A percentile compares a stretch with the other conserved stretches of the same genome.
Evolutionary conservation across 73 alveolate species (phyloP).

Genomic region (Symbiodinium pilosum): DNA sequence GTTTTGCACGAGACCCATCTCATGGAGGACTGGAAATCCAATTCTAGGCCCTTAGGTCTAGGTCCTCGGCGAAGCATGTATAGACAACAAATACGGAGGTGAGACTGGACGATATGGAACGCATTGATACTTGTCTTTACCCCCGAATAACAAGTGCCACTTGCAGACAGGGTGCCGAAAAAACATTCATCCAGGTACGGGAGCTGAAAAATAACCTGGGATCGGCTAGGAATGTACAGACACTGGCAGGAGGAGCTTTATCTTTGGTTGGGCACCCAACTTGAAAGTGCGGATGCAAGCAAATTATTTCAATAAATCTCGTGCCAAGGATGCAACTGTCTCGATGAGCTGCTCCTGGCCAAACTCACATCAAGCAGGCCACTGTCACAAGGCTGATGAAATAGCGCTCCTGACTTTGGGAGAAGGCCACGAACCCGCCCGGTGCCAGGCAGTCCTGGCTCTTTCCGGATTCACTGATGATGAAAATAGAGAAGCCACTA

Average conservation of each 20-base stretch:
- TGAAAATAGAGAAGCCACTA: not conserved
- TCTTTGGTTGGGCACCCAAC: no score
- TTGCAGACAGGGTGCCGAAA: not conserved
- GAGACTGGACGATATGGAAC: no score
- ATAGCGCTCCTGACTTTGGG: slow-evolving; percentile 21
- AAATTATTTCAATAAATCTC: no score
- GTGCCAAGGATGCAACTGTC: slow-evolving; percentile 18
- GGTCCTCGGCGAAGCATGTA: no score
- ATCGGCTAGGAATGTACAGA: not conserved
- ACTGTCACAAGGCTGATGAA: not conserved
- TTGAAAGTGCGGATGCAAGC: no score
- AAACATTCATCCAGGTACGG: slow-evolving; percentile 35
- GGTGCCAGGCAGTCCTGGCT: slow-evolving; percentile 77
- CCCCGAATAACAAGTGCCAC: no score
- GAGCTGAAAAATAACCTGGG: slow-evolving; percentile 76
- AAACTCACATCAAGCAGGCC: not conserved
- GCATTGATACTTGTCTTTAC: no score
- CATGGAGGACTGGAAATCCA: no score
- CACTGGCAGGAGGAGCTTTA: no score
- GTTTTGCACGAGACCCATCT: no score
- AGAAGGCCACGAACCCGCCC: slow-evolving; percentile 43
- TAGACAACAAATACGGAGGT: no score
- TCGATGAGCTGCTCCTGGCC: slow-evolving; percentile 54
- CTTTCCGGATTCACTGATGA: not conserved
- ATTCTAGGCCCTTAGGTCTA: no score